Conservation (phyloP, 2,329 filamentous ascomycete species). For the Cladorrhinum sp. region DNA sequence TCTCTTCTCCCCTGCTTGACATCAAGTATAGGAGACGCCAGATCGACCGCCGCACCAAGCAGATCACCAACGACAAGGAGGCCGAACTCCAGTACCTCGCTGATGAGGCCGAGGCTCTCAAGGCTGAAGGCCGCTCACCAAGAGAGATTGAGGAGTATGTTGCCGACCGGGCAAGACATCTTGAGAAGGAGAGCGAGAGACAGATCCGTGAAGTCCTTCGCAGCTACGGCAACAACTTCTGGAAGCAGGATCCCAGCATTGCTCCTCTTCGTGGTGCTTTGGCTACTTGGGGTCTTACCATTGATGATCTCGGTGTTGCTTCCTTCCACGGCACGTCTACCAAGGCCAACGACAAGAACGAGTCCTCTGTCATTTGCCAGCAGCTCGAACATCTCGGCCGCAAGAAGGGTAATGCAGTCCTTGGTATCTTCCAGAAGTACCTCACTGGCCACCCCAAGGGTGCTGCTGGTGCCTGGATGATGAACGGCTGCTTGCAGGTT, state of each 20-base stretch:
- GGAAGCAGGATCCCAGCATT: constrained; percentile 92
- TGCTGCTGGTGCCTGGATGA: constrained; percentile 99
- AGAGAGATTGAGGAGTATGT: constrained; percentile 76
- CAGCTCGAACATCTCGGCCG: constrained; percentile 93
- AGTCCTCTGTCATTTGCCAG: constrained; percentile 94
- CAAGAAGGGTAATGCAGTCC: constrained; percentile 90
- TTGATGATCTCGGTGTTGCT: constrained; percentile 90
- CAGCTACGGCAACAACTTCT: constrained; percentile 97
- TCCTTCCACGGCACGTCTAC: constrained; percentile 99
- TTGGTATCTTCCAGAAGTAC: constrained; percentile 99
- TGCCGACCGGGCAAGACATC: constrained; percentile 78
- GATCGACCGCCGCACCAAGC: constrained; percentile 87
- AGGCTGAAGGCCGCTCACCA: constrained; percentile 70
- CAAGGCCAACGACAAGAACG: constrained; percentile 99
- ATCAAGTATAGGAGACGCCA: constrained; percentile 97
- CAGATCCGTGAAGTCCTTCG: constrained; percentile 91
- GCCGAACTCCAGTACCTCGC: constrained; percentile 89
- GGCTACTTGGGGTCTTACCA: constrained; percentile 95
- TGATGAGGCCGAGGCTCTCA: constrained; percentile 89
- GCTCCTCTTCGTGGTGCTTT: constrained; percentile 93
- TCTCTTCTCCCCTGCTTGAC: constrained; percentile 91
- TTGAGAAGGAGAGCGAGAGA: constrained; percentile 80
- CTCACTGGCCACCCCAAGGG: constrained; percentile 98
- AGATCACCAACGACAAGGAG: constrained; percentile 96
- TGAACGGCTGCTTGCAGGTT: constrained; percentile 96